A percentile compares a stretch with the other conserved stretches of the same genome.
These are phyloP conservation scores for Ustilago trichophora DNA, from an alignment of 1,284 basidiomycete species.

Conservation along the genomic window DNA sequence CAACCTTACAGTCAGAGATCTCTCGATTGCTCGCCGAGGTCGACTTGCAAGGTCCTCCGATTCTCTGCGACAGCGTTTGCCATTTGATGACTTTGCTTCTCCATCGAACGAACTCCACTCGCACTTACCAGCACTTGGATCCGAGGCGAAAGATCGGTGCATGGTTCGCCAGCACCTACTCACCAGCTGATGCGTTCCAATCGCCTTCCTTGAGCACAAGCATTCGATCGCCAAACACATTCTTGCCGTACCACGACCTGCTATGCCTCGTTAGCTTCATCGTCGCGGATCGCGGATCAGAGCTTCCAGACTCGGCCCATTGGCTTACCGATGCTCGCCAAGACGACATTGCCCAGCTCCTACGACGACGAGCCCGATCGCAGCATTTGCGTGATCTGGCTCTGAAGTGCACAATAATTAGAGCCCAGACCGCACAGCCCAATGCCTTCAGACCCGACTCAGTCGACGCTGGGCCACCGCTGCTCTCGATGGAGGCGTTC, in stretches of 20 bases:
- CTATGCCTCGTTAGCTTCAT: constrained; percentile 7
- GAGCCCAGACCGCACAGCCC: not conserved
- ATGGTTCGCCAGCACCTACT: constrained; percentile 26
- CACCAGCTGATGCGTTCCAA: constrained; percentile 8
- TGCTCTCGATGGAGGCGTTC: constrained; percentile 14
- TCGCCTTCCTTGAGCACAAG: not conserved
- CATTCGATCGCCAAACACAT: not conserved
- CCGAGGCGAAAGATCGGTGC: constrained; percentile 30
- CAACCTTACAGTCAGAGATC: constrained; percentile 8
- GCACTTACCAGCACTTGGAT: constrained; percentile 14
- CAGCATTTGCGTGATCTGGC: constrained; percentile 15
- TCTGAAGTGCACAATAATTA: not conserved
- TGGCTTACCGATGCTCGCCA: not conserved
- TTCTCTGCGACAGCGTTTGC: constrained; percentile 33
- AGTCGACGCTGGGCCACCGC: not conserved
- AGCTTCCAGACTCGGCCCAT: not conserved
- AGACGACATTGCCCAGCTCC: constrained; percentile 8
- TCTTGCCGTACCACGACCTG: constrained; percentile 16
- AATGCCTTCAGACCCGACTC: not conserved
- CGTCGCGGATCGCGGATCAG: constrained; percentile 3
- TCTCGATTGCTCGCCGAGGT: constrained; percentile 28
- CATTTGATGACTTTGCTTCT: constrained; percentile 27
- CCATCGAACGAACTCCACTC: constrained; percentile 13
- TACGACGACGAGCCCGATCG: constrained; percentile 5
- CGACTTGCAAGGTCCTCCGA: constrained; percentile 35